phyloP scores from a whole-genome alignment of 2,329 filamentous ascomycete species.

The Rhynchosporium secalis region DNA sequence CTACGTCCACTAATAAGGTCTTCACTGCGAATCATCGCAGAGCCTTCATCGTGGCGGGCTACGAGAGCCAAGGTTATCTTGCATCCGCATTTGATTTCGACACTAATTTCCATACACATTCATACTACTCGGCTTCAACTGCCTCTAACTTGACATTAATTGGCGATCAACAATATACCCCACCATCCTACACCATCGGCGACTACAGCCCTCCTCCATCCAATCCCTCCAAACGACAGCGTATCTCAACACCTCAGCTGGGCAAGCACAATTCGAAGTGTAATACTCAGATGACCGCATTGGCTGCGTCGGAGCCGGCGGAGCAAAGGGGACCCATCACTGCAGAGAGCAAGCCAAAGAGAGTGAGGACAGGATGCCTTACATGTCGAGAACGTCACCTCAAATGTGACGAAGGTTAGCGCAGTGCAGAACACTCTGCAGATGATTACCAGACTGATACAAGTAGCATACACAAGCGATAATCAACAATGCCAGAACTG shows the following conservation, averaged over 20 bases:
- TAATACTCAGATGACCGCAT: constrained; percentile 34
- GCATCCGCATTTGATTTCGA: constrained; percentile 35
- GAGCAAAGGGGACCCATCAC: constrained; percentile 26
- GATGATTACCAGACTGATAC: constrained; percentile 1
- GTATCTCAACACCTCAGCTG: constrained; percentile 23
- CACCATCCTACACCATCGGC: constrained; percentile 25
- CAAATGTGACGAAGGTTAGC: constrained; percentile 78
- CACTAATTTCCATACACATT: constrained; percentile 35
- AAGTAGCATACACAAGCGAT: constrained; percentile 6
- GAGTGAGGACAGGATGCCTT: constrained; percentile 85
- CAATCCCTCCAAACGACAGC: constrained; percentile 32
- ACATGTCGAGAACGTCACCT: constrained; percentile 88
- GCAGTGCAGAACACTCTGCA: constrained; percentile 48
- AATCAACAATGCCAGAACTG: constrained; percentile 58
- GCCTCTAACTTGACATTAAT: constrained; percentile 35
- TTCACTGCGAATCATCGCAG: constrained; percentile 36
- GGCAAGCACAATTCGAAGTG: constrained; percentile 24
- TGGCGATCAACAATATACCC: constrained; percentile 35
- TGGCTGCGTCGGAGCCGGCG: constrained; percentile 15
- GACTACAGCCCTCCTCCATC: constrained; percentile 31
- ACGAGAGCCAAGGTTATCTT: constrained; percentile 36
- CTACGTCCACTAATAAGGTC: constrained; percentile 20
- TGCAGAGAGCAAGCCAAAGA: constrained; percentile 63
- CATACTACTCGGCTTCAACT: constrained; percentile 36
- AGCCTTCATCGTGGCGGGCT: constrained; percentile 38